Base-by-base conservation (phyloP, 305 asterid genomes). In the Fraxinus ornus region DNA sequence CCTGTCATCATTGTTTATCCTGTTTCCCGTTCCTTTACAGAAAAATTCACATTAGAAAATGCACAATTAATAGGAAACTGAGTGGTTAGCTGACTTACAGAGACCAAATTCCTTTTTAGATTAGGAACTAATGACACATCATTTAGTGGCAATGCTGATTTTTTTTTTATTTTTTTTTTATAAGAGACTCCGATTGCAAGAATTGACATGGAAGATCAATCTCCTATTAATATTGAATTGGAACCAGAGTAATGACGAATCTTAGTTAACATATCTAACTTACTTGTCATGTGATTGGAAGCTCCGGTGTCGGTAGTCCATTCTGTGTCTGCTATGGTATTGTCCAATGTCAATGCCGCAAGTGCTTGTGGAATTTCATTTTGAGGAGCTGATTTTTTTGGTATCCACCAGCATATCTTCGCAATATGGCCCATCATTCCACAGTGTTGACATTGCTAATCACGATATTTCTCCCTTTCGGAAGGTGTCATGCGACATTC, bases 21-120 rank as follows among this genome's bases (percentile, higher is more conserved):
- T 33, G 33, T 32, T 32, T 32, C 3, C 33, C 5, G 0, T 36
- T 24, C 30, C 80, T 75, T 81, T 1, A 81, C 37, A 64, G 8
- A 81, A n/a, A 75, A 81, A 35, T 3, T n/a, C 8, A 6, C 35
- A 39, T 75, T 17, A 81, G 84, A 39, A 75, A 81, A 55, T 3
- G 19, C 24, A 6, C 35, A 81, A 19, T 33, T 74, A 4, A 60
- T 2, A 2, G 36, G 70, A 60, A 21, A 39, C 24, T 60, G 47
- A 2, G n/a, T 2, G 1, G 77, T 81, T 5, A 75, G 8, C n/a
- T 62, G 64, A 30, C 83, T 73, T 0, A 55, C 2, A 73, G 30
- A 74, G 2, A 52, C 21, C 2, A 71, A 78, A 12, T 70, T 80
- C 5, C 2, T 71, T 2, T 8, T 80, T 2, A 73, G n/a, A 2